These are phyloP conservation scores for Talaromyces wortmannii DNA, from an alignment of 495 filamentous ascomycete genomes.

Conservation along the genomic window DNA sequence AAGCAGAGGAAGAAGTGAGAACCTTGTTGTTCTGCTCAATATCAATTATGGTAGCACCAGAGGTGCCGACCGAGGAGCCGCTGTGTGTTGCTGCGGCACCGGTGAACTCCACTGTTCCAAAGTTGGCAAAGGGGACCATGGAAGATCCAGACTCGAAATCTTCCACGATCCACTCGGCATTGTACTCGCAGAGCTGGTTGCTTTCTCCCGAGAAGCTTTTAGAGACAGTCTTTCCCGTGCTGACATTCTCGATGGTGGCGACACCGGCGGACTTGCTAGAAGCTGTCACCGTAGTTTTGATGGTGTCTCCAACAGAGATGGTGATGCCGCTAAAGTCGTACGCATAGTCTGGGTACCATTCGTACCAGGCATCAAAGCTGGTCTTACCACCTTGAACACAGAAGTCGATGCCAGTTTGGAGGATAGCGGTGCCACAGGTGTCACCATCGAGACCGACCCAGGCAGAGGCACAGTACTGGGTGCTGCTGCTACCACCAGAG, in stretches of 20 bases:
- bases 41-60: conserved; percentile 40
- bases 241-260: conserved; percentile 48
- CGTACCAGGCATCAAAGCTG: conserved; percentile 54
- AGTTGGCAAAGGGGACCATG: conserved; percentile 48
- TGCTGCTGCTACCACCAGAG: conserved; percentile 21
- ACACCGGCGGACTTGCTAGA: conserved; percentile 39
- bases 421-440: conserved; percentile 48
- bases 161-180: conserved; percentile 64
- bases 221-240: conserved; percentile 45
- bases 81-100: conserved; percentile 28
- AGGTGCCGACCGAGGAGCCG: conserved; percentile 17
- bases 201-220: conserved; percentile 39
- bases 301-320: conserved; percentile 46
- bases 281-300: conserved; percentile 46
- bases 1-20: conserved; percentile 33
- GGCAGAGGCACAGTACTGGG: conserved; percentile 32
- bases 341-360: conserved; percentile 55
- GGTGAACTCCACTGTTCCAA: conserved; percentile 43
- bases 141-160: conserved; percentile 43
- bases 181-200: conserved; percentile 32
- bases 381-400: conserved; percentile 28
- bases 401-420: conserved; percentile 58
- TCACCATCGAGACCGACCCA: conserved; percentile 63
- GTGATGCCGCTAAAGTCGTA: conserved; percentile 46
- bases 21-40: conserved; percentile 43